Conservation (phyloP, 371 early-diverging fungal species). For the Caulochytrium protostelioides region DNA sequence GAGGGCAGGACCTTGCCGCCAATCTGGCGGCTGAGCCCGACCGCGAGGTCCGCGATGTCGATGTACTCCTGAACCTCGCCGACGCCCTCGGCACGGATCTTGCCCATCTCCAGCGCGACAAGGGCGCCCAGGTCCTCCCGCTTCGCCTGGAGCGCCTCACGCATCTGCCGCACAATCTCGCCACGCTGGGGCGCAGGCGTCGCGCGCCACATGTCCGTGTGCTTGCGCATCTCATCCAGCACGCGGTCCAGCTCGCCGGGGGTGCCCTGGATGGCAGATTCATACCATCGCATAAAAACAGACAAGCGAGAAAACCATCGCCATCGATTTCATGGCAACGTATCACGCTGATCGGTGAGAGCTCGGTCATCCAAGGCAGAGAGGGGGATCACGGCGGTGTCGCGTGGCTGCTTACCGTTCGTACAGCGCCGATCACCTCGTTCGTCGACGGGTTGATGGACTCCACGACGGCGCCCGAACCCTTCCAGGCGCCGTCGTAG, state of each 20-base stretch:
- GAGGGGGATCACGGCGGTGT: neutral
- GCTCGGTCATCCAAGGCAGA: constrained; percentile 1
- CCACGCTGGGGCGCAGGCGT: constrained; percentile 81
- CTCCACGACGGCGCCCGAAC: constrained; percentile 47
- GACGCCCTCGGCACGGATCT: constrained; percentile 77
- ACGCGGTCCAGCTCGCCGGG: constrained; percentile 17
- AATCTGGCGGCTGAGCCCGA: constrained; percentile 69
- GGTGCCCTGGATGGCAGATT: constrained; percentile 16
- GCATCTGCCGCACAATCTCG: constrained; percentile 79
- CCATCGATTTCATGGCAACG: constrained; percentile 1
- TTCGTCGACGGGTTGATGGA: constrained; percentile 71
- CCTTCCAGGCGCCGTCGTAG: constrained; percentile 73
- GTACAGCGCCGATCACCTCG: constrained; percentile 59
- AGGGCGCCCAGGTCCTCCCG: constrained; percentile 59
- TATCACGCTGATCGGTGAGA: constrained; percentile 8
- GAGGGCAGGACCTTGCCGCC: constrained; percentile 74
- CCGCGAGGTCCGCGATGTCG: constrained; percentile 81
- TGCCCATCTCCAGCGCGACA: constrained; percentile 87
- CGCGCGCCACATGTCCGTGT: constrained; percentile 2
- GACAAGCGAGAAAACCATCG: constrained; percentile 3
- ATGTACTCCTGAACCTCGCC: constrained; percentile 97
- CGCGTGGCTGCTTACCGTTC: constrained; percentile 28
- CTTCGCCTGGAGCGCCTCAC: constrained; percentile 54
- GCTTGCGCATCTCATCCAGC: neutral
- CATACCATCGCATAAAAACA: too few species aligned